These are phyloP conservation scores for Sporisorium graminicola DNA, from an alignment of 1,284 basidiomycete species.

Conservation along the genomic window DNA sequence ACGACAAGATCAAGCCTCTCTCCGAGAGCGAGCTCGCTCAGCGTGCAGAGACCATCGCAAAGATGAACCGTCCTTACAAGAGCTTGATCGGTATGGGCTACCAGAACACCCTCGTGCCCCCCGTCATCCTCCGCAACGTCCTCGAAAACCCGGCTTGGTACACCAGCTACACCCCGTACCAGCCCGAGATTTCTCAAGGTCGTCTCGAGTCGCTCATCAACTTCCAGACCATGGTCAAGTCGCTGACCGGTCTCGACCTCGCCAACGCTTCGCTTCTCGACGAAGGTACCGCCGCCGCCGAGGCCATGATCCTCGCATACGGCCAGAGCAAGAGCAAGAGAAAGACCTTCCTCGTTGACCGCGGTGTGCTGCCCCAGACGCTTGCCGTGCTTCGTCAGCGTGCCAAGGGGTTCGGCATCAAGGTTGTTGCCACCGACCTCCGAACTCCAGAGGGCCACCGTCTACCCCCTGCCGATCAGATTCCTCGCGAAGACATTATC, in stretches of 20 bases:
- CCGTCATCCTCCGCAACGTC: constrained; percentile 67
- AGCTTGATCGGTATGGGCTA: constrained; percentile 99
- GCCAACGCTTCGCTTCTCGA: constrained; percentile 68
- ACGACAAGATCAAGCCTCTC: constrained; percentile 74
- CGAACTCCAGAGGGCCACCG: constrained; percentile 58
- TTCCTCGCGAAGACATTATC: constrained; percentile 73
- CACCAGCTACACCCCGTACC: constrained; percentile 92
- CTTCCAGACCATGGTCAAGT: constrained; percentile 96
- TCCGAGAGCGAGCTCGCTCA: constrained; percentile 87
- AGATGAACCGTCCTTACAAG: constrained; percentile 84
- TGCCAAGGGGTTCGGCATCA: constrained; percentile 67
- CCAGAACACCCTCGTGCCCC: constrained; percentile 73
- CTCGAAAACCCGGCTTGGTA: constrained; percentile 99
- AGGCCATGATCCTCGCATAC: constrained; percentile 67
- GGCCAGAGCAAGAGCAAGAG: constrained; percentile 60
- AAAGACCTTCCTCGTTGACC: constrained; percentile 66
- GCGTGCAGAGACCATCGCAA: constrained; percentile 82
- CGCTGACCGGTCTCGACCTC: constrained; percentile 92
- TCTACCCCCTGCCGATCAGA: constrained; percentile 57
- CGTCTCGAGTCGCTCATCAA: constrained; percentile 96
- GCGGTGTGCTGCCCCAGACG: constrained; percentile 66
- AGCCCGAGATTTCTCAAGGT: constrained; percentile 90
- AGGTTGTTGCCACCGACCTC: constrained; percentile 58
- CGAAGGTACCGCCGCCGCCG: constrained; percentile 68
- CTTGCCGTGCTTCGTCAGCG: constrained; percentile 66